A percentile compares a stretch with the other conserved stretches of the same genome.
Conservation (phyloP, 352 stramenopile species). For the Discostella stelligera region DNA sequence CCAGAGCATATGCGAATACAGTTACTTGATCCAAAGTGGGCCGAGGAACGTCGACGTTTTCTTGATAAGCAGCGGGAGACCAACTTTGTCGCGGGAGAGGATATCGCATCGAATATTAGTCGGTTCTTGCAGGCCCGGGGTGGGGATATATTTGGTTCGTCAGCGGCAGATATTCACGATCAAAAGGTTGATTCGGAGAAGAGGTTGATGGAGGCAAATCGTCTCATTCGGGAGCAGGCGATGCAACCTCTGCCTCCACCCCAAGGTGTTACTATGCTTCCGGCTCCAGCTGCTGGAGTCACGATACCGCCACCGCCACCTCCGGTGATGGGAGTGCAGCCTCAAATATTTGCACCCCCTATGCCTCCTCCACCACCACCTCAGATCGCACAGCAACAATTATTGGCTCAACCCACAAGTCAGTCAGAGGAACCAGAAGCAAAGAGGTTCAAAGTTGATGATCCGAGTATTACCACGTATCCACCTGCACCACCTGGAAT, state of each 20-base stretch:
- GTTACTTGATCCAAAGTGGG: constrained; percentile 97
- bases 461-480: constrained; percentile 15
- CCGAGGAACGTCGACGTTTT: constrained; percentile 93
- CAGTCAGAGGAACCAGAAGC: constrained; percentile 26
- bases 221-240: constrained; percentile 60
- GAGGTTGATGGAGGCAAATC: constrained; percentile 60
- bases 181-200: constrained; percentile 48
- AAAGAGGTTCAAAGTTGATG: constrained; percentile 49
- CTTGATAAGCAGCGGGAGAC: constrained; percentile 96
- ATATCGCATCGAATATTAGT: constrained; percentile 93
- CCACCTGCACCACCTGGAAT: constrained; percentile 29
- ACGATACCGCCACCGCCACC: constrained; percentile 19
- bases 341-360: constrained; percentile 13
- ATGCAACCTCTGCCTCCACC: constrained; percentile 24
- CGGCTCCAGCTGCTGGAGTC: constrained; percentile 5
- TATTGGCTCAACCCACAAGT: constrained; percentile 18
- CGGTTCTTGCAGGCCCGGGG: constrained; percentile 88
- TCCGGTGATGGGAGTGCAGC: not conserved
- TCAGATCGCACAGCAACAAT: constrained; percentile 4
- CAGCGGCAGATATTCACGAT: constrained; percentile 44
- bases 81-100: constrained; percentile 89
- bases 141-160: constrained; percentile 91
- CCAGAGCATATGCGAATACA: constrained; percentile 99
- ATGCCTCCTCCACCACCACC: constrained; percentile 7
- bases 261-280: constrained; percentile 4